Evolutionary conservation across 768 basidiomycete genomes (phyloP), one percentile per base, ranked within the genome.

Genomic region (Russula sp.): DNA sequence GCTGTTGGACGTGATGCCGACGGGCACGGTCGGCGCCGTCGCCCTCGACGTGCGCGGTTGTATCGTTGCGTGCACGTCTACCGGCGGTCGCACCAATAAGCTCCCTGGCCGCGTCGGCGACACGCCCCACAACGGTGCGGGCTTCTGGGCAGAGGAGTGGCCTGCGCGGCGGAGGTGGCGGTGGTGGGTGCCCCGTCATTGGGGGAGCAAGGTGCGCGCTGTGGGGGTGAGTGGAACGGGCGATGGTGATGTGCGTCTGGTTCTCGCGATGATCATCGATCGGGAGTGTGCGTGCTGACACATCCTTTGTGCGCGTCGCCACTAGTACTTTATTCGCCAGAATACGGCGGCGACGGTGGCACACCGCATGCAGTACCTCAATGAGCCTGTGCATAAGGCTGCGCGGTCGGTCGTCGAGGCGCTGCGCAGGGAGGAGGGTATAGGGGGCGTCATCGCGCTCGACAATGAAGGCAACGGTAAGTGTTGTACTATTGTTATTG

Each of bases 111-210:
- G 91, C 5, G 77, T 93, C n/a, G 90, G 91, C 3, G 91, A 92
- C 68, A 93, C 91, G 1, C 90, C 91, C 0, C 72, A 80, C 34
- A 85, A 88, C 82, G 89, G 87, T 4, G 76, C 82, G 13, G 91
- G 91, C 0, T 93, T 86, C 73, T 93, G 89, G 89, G 88, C 89
- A 9, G 89, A 89, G 68, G 85, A 90, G 73, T 93, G 91, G 90
- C 64, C 57, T 63, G 62, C 73, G 63, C 61, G 67, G 44, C 69
- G 71, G 70, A 77, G 69, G 53, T 68, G 73, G 52, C 62, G 66
- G 73, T 64, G 71, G 70, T 77, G 68, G 66, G 87, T 83, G 13
- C 75, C 91, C 32, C 51, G 53, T 39, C 59, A 73, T 62, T 52
- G 62, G 45, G 61, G 67, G 53, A 68, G 73, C 51, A 67, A 67